Evolutionary conservation across 495 filamentous ascomycete genomes (phyloP).

Genomic region (Podospora pseudopauciseta): DNA sequence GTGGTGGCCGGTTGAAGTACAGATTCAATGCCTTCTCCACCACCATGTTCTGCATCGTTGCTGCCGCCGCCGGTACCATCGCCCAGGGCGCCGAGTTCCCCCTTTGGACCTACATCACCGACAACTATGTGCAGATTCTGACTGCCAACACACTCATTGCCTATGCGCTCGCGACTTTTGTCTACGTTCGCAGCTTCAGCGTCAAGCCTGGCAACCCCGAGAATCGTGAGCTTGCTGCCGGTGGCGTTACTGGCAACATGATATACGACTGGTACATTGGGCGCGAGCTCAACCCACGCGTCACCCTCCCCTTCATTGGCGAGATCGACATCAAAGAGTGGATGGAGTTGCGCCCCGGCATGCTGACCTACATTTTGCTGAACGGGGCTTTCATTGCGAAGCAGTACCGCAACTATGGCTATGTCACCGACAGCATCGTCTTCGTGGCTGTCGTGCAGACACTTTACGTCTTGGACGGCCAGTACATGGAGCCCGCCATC

Average conservation of each 20-base stretch:
- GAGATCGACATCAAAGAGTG: constrained; percentile 88
- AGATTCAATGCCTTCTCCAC: constrained; percentile 88
- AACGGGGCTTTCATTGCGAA: constrained; percentile 82
- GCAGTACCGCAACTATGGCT: constrained; percentile 80
- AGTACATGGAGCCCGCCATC: constrained; percentile 88
- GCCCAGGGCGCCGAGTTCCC: constrained; percentile 75
- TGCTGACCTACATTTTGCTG: constrained; percentile 85
- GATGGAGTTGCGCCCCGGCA: constrained; percentile 85
- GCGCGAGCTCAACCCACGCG: constrained; percentile 89
- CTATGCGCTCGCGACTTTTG: constrained; percentile 62
- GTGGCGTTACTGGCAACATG: constrained; percentile 78
- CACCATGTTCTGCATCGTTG: constrained; percentile 62
- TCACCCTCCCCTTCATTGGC: constrained; percentile 72
- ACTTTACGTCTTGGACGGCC: constrained; percentile 79
- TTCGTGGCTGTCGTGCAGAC: constrained; percentile 75
- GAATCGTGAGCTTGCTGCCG: constrained; percentile 72
- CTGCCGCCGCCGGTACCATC: constrained; percentile 68
- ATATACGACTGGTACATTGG: constrained; percentile 98
- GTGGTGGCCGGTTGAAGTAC: constrained; percentile 77
- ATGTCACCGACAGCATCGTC: constrained; percentile 82
- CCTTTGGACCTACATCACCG: constrained; percentile 88
- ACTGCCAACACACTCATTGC: constrained; percentile 78
- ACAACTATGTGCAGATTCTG: constrained; percentile 83
- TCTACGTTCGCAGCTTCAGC: constrained; percentile 76
- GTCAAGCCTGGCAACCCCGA: constrained; percentile 68